Percentiles rank a stretch among this genome's conserved stretches.
Conservation (phyloP, 2,329 filamentous ascomycete species). For the Ampelomyces quisqualis region DNA sequence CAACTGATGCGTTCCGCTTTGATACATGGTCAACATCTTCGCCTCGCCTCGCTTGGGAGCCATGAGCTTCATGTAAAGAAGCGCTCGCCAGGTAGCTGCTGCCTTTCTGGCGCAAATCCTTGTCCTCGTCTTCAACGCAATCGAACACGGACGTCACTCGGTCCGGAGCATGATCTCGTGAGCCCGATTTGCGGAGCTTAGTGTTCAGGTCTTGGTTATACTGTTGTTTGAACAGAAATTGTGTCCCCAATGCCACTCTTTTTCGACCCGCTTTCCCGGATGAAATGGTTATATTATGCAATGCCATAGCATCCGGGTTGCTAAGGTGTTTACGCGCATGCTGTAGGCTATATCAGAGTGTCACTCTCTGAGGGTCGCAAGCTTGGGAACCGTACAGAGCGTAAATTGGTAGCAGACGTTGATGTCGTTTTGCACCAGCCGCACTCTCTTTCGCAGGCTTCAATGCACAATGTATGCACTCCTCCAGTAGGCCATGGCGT, state of each 20-base stretch:
- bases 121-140: not conserved
- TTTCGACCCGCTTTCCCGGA: not conserved
- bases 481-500: not conserved
- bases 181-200: not conserved
- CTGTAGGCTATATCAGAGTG: not conserved
- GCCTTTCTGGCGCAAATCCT: not conserved
- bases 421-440: not conserved
- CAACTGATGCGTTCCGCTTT: not conserved
- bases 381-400: not conserved
- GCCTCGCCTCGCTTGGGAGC: not conserved
- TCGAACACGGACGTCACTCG: too few species aligned
- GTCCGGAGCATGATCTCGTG: not conserved
- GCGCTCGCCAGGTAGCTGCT: not conserved
- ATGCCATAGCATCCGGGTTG: not conserved
- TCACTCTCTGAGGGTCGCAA: not conserved
- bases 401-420: not conserved
- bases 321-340: not conserved
- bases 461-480: not conserved
- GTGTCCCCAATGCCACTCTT: not conserved
- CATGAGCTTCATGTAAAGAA: too few species aligned
- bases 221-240: not conserved
- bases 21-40: not conserved
- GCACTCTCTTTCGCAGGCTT: not conserved
- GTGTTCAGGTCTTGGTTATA: not conserved
- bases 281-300: not conserved